Base-by-base conservation (phyloP, 2,329 filamentous ascomycete genomes). In the Penicillium decumbens region DNA sequence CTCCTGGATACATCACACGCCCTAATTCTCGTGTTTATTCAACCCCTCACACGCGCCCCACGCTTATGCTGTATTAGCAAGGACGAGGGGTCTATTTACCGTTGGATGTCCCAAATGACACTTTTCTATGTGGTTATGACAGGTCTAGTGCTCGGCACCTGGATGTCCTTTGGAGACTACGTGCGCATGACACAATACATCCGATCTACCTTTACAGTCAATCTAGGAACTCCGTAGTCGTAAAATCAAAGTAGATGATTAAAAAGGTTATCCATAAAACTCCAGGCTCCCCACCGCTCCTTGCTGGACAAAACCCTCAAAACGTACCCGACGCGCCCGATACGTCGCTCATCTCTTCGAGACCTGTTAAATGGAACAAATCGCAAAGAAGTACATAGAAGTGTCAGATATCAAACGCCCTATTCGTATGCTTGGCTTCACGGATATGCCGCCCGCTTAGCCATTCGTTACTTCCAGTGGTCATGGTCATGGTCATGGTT, bases 371-470 rank as follows among this genome's bases (percentile, higher is more conserved):
- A 6, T 37, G 15, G 8, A 18, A 37, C 33, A 37, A 23, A 37
- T 23, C 9, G 33, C 33, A 37, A 20, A 37, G 12, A 37, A 37
- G 15, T 41, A 42, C 20, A 41, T 12, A 12, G 8, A 37, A 37
- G 18, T 23, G 8, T 20, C 15, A 37, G 33, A 37, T 37, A 20
- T 37, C 33, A 48, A 63, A 61, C 55, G 60, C 59, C 63, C 50
- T 51, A 44, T 57, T 49, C 55, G 55, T 56, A 64, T 63, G 61
- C 61, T 54, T 57, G 47, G 49, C 44, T 47, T 45, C 32, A 10
- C 47, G 29, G 42, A 6, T 20, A 35, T 39, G 30, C 18, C 33
- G 8, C 32, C 32, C 27, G 7, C 27, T 29, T 10, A 10, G 33
- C 18, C 33, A 37, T 37, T 37, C 33, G 33, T 37, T 20, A 37